Evolutionary conservation across 1,284 basidiomycete species (phyloP), one percentile per base, ranked within the genome.

Genomic region (Moniliophthora roreri): DNA sequence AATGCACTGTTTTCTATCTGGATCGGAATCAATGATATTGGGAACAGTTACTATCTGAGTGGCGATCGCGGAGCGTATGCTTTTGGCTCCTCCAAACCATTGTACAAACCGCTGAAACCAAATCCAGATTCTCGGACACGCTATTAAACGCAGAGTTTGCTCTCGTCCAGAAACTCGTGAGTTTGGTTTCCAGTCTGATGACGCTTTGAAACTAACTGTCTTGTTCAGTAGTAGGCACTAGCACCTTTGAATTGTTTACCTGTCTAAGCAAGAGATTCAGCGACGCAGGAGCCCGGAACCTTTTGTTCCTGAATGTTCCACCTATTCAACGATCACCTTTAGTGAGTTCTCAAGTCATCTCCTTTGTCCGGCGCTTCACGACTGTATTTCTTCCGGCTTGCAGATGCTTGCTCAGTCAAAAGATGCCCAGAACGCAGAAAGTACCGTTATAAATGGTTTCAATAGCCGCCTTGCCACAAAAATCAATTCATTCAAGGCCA

Each of bases 1-100:
- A 78, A 81, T 57, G 54, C 81, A 35, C 57, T 85, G 52, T 84
- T 84, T 66, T 80, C 79, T 0, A 69, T 83, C 36, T 84, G 74
- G 73, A 83, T 85, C 51, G 82, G 82, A 0, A 79, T 84, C 58
- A 84, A 85, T 60, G 82, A 84, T 62, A 78, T 85, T 45, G 81
- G 79, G 9, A 78, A 78, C 59, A 79, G 73, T 49, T 83, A 71
- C 56, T 77, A 73, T 51, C 36, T 65, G 55, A 60, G 68, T 44
- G 79, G 79, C 0, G 72, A 79, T 58, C 71, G 79, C 3, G 65
- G 62, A 52, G 77, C 76, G 81, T 82, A 59, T 59, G 77, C n/a
- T n/a, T n/a, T n/a, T n/a, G n/a, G n/a, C n/a, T n/a, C n/a, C n/a
- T n/a, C n/a, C n/a, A n/a, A n/a, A n/a, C n/a, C n/a, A n/a, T n/a